phyloP scores from a whole-genome alignment of 2,329 filamentous ascomycete species.

The Dothistroma pini region DNA sequence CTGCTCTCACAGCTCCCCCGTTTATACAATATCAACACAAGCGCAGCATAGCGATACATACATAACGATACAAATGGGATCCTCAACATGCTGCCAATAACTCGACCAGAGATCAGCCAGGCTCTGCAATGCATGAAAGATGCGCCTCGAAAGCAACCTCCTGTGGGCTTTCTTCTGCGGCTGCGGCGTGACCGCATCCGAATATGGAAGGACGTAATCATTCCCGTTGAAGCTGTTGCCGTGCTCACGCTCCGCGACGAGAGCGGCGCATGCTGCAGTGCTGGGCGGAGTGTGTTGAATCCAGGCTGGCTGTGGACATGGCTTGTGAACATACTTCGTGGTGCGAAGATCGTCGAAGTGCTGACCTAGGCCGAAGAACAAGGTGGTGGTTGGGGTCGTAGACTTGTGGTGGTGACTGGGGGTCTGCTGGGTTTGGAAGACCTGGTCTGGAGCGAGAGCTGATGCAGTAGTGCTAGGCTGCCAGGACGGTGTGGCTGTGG shows the following conservation, averaged over 20 bases:
- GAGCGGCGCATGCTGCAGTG: background rate
- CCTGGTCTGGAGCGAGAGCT: background rate
- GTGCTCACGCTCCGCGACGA: background rate
- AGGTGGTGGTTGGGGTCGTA: background rate
- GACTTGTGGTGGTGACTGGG: background rate
- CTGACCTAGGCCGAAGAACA: background rate
- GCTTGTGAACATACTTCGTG: background rate
- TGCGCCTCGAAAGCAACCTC: background rate
- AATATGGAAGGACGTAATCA: background rate
- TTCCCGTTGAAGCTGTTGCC: background rate
- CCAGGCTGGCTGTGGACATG: background rate
- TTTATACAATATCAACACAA: background rate
- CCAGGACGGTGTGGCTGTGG: background rate
- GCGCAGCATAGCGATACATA: background rate
- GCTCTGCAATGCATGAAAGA: constrained; percentile 1
- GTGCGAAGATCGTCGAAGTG: background rate
- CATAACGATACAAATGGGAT: background rate
- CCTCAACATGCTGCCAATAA: too few species aligned
- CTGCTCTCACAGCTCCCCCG: too few species aligned
- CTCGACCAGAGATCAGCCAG: background rate
- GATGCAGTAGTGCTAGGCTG: background rate
- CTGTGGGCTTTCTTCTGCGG: background rate
- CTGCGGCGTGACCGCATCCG: background rate
- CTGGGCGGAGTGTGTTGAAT: background rate
- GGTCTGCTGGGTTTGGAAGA: background rate